phyloP scores from a whole-genome alignment of 495 filamentous ascomycete species.

The Mytilinidion resinicola region DNA sequence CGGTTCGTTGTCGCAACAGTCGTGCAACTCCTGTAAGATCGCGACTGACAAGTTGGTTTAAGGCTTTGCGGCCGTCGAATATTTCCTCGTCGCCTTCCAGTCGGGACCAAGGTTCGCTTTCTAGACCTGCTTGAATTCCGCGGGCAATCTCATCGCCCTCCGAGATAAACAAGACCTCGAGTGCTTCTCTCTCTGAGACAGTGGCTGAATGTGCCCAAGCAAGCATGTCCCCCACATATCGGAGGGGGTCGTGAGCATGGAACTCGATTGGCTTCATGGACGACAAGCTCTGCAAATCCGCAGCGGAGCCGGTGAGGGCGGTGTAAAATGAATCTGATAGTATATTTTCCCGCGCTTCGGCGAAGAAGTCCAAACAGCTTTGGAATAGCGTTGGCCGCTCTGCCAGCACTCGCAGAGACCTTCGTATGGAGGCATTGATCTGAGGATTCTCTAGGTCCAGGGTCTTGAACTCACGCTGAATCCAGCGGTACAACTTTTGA shows the following conservation, averaged over 20 bases:
- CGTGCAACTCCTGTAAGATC: slow-evolving; percentile 73
- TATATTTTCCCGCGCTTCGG: slow-evolving; percentile 80
- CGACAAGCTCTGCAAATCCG: slow-evolving; percentile 29
- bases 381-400: slow-evolving; percentile 88
- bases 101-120: slow-evolving; percentile 79
- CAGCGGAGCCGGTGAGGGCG: slow-evolving; percentile 68
- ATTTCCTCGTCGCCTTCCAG: slow-evolving; percentile 48
- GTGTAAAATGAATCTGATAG: slow-evolving; percentile 87
- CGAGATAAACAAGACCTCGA: slow-evolving; percentile 84
- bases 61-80: slow-evolving; percentile 77
- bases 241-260: slow-evolving; percentile 81
- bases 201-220: slow-evolving; percentile 93
- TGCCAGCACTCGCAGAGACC: slow-evolving; percentile 78
- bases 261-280: slow-evolving; percentile 89
- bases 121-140: slow-evolving; percentile 75
- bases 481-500: slow-evolving; percentile 92
- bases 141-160: slow-evolving; percentile 88
- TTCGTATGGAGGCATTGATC: slow-evolving; percentile 77
- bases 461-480: slow-evolving; percentile 86
- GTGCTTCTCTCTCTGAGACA: slow-evolving; percentile 86
- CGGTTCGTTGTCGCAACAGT: slow-evolving; percentile 72
- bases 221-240: slow-evolving; percentile 96
- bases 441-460: slow-evolving; percentile 93
- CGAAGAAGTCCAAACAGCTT: slow-evolving; percentile 88
- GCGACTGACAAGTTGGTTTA: slow-evolving; percentile 83